Evolutionary conservation across 306 rosid species (phyloP).

Genomic region (Sechiopsis laciniata): DNA sequence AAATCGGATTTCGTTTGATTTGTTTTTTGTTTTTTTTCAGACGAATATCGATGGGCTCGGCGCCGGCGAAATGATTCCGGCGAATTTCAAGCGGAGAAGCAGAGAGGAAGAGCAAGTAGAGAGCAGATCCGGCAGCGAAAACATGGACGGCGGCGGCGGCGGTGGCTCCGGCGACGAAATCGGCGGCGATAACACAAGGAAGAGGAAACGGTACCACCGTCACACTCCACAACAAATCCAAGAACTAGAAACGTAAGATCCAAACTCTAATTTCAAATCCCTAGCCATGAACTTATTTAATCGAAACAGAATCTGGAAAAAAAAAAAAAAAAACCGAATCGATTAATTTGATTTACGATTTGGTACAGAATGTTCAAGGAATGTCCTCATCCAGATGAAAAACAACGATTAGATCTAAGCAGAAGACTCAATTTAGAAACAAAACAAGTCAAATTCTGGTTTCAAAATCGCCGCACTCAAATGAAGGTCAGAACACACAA

Average conservation of each 20-base stretch:
- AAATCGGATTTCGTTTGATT: not conserved
- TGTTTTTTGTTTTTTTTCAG: slow-evolving; percentile 21
- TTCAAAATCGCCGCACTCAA: slow-evolving; percentile 96
- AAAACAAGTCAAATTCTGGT: slow-evolving; percentile 93
- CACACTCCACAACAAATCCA: slow-evolving; percentile 98
- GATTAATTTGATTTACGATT: not conserved
- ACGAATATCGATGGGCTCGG: slow-evolving; percentile 70
- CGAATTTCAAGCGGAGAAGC: slow-evolving; percentile 51
- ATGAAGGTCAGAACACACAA: slow-evolving; percentile 58
- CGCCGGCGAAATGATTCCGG: slow-evolving; percentile 50
- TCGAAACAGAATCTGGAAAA: too few species aligned
- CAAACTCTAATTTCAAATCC: not conserved
- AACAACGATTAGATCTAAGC: slow-evolving; percentile 82
- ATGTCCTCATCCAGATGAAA: slow-evolving; percentile 98
- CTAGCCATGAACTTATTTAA: not conserved
- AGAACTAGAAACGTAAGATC: slow-evolving; percentile 80
- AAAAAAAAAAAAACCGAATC: too few species aligned
- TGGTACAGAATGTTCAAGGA: slow-evolving; percentile 70
- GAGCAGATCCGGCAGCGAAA: slow-evolving; percentile 91
- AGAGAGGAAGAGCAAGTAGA: slow-evolving; percentile 48
- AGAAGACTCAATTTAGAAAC: slow-evolving; percentile 71
- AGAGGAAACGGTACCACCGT: slow-evolving; percentile 81
- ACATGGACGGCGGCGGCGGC: too few species aligned
- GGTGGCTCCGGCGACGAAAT: slow-evolving; percentile 73
- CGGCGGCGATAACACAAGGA: slow-evolving; percentile 57